Evolutionary conservation across 176 grass and related monocot genomes (phyloP), one percentile per base, ranked within the genome.

Genomic region (Avena atlantica): DNA sequence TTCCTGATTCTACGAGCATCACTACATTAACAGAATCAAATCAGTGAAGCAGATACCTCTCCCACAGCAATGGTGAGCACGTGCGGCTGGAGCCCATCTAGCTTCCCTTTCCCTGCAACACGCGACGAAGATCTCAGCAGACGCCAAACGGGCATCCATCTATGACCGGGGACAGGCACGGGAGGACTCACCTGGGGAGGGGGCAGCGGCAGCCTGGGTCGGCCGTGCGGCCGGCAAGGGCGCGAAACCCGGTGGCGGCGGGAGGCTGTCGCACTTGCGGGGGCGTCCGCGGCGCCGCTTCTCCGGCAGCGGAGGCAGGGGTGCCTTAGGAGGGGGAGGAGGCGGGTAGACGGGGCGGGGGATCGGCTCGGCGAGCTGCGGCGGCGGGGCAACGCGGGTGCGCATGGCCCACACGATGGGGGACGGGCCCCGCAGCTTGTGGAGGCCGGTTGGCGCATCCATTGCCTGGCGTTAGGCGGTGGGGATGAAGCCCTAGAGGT

Each of bases 381-480:
- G 87, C 27, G 78, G 60, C 47, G 89, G 85, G 10, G 86, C 24
- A 50, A 91, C 24, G 68, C 89, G 89, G 81, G 89, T 91, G 69
- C 81, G 59, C 89, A 91, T 88, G 69, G 89, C 89, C 81, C 81
- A 79, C 24, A 91, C 89, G 52, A 91, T 67, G 16, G 89, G 89
- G 2, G 89, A 91, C 61, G 89, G 89, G 68, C 81, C 85, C 76
- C 85, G 75, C 80, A 91, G 81, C 75, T 27, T 11, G 14, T 72
- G 44, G 74, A 79, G 44, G 34, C 12, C 73, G 9, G 80, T 45
- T 31, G 80, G 64, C 29, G 45, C 48, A 37, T 49, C 83, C 88
- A 84, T 84, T 87, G 57, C 5, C 9, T 19, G 48, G 3, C 48
- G 4, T 9, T 29, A 40, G 12, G 52, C 8, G 68, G 37, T 21